Base-by-base conservation (phyloP, 805 yeast genomes). In the Lachancea thermotolerans region DNA sequence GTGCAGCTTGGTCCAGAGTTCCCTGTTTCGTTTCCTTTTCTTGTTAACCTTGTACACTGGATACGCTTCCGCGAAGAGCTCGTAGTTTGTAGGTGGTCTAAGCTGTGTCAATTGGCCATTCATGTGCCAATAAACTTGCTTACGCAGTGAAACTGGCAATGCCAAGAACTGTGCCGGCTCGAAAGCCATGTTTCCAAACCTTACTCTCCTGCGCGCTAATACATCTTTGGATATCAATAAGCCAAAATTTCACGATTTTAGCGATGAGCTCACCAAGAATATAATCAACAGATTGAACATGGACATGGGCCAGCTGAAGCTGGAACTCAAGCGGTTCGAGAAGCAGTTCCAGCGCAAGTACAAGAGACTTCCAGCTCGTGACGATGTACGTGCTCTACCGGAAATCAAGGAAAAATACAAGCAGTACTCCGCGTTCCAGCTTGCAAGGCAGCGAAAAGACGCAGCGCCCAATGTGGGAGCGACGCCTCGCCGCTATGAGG, bases 251-350 rank as follows among this genome's bases (percentile, higher is more conserved):
- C 30, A 12, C 27, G 16, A 21, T 18, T 15, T 5, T n/a, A 17
- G 18, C 34, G 41, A 38, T 28, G 34, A 38, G 18, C 32, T 38
- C 12, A 29, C 16, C 18, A 28, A 28, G 8, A n/a, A 5, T 17
- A 29, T 21, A 3, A 34, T 11, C 11, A 16, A 21, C 12, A n/a
- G 21, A 34, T 16, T 17, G 5, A 11, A 17, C 17, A 10, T 16
- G 11, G 35, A 7, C 14, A 44, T 55, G 39, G 49, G 48, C 28
- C 41, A 52, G 30, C 53, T 77, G 30, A 74, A 73, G 49, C 50
- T 61, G 7, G 72, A 71, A 45, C 65, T 79, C 44, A 80, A 80
- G 52, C 57, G 58, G 9, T 80, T 85, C 84, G 85, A 80, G 49
- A 69, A 72, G 37, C 51, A 53, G 2, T 80, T 77, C 52, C 54